phyloP scores from a whole-genome alignment of 768 basidiomycete genomes.

The Mycena floridula region DNA sequence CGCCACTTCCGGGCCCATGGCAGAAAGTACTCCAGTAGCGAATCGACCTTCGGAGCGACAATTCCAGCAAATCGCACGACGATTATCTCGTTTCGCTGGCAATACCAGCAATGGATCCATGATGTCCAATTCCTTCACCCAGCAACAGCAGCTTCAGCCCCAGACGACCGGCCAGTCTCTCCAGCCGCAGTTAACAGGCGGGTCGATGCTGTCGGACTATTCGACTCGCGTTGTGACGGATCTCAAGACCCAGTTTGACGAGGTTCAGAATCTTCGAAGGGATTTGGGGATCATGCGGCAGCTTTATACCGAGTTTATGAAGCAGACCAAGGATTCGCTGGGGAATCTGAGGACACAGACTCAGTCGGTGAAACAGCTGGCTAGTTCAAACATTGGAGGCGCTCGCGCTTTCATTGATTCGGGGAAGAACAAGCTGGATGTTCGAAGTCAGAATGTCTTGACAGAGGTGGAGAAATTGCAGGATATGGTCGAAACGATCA shows the following conservation, averaged over 20 bases:
- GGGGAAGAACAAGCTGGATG: constrained; percentile 89
- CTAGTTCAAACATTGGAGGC: constrained; percentile 75
- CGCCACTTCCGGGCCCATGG: constrained; percentile 45
- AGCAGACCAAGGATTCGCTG: constrained; percentile 83
- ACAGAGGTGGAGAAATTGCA: constrained; percentile 92
- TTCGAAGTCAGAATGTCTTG: constrained; percentile 81
- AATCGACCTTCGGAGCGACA: constrained; percentile 71
- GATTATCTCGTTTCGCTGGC: constrained; percentile 62
- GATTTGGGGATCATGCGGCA: constrained; percentile 94
- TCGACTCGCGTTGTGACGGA: constrained; percentile 71
- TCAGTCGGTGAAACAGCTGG: constrained; percentile 81
- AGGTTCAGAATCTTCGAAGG: constrained; percentile 88
- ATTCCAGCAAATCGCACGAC: constrained; percentile 65
- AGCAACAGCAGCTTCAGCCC: constrained; percentile 36
- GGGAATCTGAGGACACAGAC: constrained; percentile 77
- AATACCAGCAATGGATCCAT: constrained; percentile 14
- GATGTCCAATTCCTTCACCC: constrained; percentile 14
- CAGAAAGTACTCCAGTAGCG: constrained; percentile 59
- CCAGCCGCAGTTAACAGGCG: constrained; percentile 68
- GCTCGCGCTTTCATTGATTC: constrained; percentile 84
- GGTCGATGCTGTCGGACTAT: constrained; percentile 68
- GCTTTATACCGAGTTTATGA: constrained; percentile 90
- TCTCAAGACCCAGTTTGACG: constrained; percentile 89
- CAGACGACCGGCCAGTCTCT: constrained; percentile 67
- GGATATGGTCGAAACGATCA: constrained; percentile 83